Conservation (phyloP, 225 moss, liverwort and hornwort species). For the Pseudoscleropodium purum region DNA sequence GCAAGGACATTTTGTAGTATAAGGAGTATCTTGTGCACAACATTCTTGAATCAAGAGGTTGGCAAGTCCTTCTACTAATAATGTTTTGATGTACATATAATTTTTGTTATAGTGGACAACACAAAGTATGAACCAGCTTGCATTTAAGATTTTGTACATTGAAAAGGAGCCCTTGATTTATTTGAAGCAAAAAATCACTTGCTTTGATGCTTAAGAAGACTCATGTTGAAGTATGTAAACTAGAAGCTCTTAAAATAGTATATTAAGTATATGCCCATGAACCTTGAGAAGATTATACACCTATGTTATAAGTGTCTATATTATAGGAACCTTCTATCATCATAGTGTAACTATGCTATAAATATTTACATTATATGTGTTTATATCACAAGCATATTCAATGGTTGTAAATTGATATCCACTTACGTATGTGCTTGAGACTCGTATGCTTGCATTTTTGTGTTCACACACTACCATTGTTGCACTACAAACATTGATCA, state of each 20-base stretch:
- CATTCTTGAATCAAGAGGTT: not conserved
- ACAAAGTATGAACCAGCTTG: not conserved
- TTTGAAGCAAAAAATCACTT: not conserved
- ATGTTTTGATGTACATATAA: not conserved
- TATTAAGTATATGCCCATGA: fast-evolving
- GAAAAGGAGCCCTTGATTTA: not conserved
- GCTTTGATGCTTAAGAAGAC: not conserved
- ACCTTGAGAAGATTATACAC: too few species aligned
- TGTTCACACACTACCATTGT: too few species aligned
- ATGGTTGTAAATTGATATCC: too few species aligned
- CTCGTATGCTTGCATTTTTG: too few species aligned
- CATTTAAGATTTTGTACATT: not conserved
- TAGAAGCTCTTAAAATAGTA: not conserved
- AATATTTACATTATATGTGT: too few species aligned
- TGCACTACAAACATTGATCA: too few species aligned
- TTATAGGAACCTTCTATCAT: too few species aligned
- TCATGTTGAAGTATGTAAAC: not conserved
- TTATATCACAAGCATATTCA: too few species aligned
- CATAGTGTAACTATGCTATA: too few species aligned
- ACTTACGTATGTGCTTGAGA: too few species aligned
- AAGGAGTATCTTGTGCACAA: not conserved
- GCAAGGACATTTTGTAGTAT: not conserved
- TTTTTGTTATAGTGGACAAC: not conserved
- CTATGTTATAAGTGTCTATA: too few species aligned
- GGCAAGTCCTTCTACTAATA: not conserved